Conservation (phyloP, 345 rosid genomes). For the Salix viminalis region DNA sequence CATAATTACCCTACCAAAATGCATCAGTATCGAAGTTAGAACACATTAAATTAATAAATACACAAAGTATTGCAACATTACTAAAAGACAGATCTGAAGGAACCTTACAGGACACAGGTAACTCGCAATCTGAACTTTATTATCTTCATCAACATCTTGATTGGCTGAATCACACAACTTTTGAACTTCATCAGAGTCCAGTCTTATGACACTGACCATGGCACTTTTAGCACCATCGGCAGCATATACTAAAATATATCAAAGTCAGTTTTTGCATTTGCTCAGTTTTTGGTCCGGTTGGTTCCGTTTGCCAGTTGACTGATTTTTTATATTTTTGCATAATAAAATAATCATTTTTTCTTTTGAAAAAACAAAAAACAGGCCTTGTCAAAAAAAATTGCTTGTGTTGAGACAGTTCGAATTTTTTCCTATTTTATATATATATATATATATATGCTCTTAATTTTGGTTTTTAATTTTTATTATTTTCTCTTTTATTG, state of each 20-base stretch:
- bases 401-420: too few relatives aligned
- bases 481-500: too few relatives aligned
- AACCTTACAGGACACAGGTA: conserved; percentile 71
- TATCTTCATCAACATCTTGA: conserved; percentile 69
- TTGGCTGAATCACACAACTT: conserved; percentile 91
- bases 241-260: conserved; percentile 24
- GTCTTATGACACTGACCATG: conserved; percentile 93
- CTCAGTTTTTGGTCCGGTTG: too few relatives aligned
- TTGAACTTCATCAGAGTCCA: conserved; percentile 80
- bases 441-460: too few relatives aligned
- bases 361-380: too few relatives aligned
- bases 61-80: background rate
- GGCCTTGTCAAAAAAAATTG: too few relatives aligned
- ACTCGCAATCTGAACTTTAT: conserved; percentile 93
- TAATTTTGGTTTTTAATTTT: too few relatives aligned
- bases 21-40: background rate
- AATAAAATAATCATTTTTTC: too few relatives aligned
- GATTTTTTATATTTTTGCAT: too few relatives aligned
- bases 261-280: too few relatives aligned
- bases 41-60: background rate
- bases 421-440: too few relatives aligned
- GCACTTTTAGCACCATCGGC: conserved; percentile 94
- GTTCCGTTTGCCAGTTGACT: too few relatives aligned
- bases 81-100: background rate
- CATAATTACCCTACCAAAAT: conserved; percentile 76